Percentiles rank a stretch among this genome's conserved stretches.
phyloP scores from a whole-genome alignment of 2,329 filamentous ascomycete genomes.

The Alternaria triticina region DNA sequence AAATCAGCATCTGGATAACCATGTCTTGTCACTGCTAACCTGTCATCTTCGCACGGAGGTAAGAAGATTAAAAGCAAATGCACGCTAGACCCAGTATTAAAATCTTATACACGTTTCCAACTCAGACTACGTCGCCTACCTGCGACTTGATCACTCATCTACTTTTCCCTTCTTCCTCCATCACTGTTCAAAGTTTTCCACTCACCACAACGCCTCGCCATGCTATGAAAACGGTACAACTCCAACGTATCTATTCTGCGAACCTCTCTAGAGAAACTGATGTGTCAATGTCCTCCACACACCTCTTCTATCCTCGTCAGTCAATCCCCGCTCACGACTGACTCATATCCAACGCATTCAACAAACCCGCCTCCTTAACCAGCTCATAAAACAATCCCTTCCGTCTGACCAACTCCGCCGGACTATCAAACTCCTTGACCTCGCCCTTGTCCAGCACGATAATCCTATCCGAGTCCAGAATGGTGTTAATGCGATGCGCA shows the following conservation, averaged over 20 bases:
- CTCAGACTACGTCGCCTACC: neutral
- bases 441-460: slow-evolving; percentile 90
- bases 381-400: slow-evolving; percentile 86
- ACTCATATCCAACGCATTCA: slow-evolving; percentile 40
- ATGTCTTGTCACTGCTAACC: neutral
- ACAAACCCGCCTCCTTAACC: slow-evolving; percentile 86
- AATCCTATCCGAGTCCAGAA: slow-evolving; percentile 85
- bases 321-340: neutral
- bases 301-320: neutral
- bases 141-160: accelerated
- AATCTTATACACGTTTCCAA: neutral
- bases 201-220: neutral
- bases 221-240: neutral
- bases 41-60: accelerated
- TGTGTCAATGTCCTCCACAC: neutral
- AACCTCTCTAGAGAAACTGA: neutral
- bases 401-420: slow-evolving; percentile 74
- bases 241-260: neutral
- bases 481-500: slow-evolving; percentile 97
- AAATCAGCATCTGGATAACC: neutral
- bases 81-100: neutral
- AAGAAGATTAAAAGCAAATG: neutral
- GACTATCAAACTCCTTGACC: slow-evolving; percentile 92
- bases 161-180: neutral
- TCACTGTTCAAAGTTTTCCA: neutral